Base-by-base conservation (phyloP, 2,329 filamentous ascomycete genomes). In the Pseudocercospora ulei region DNA sequence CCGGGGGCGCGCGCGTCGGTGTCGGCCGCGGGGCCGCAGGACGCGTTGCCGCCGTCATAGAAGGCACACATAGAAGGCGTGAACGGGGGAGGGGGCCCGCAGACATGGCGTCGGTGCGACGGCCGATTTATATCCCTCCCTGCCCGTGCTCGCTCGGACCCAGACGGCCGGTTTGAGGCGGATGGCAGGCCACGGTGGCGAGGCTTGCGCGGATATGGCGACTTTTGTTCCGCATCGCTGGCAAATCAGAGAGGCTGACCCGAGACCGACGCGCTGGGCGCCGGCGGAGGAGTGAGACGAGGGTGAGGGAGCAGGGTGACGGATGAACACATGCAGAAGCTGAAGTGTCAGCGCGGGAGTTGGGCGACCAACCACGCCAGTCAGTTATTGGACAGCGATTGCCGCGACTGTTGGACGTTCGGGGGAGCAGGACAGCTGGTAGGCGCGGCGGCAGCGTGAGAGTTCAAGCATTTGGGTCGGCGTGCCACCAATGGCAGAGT, bases 41-140 rank as follows among this genome's bases (percentile, higher is more conserved):
- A 50, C n/a, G n/a, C n/a, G n/a, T 38, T 38, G n/a, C 49, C 40
- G 36, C 25, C 35, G 7, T 39, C 16, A 37, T 51, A 48, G 27
- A 43, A 43, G 35, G 46, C 47, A 39, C 46, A 52, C 33, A 49
- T 39, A n/a, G n/a, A n/a, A n/a, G n/a, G n/a, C n/a, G n/a, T n/a
- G n/a, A n/a, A n/a, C n/a, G n/a, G n/a, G n/a, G n/a, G n/a, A n/a
- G n/a, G 22, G 46, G 29, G 7, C 44, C 39, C 30, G 38, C 39
- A 17, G 35, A 35, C 39, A 39, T 44, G 31, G 9, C 16, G 18
- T 31, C 47, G 18, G 41, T 35, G 34, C 11, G 33, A 23, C 24
- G 17, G 26, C 41, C 41, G 36, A 37, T 33, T 27, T 39, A 31
- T 31, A 26, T 26, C 41, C 41, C 33, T 38, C 25, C n/a, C n/a